Evolutionary conservation across 2,329 filamentous ascomycete species (phyloP).

Genomic region (Alternaria novae-zelandiae): DNA sequence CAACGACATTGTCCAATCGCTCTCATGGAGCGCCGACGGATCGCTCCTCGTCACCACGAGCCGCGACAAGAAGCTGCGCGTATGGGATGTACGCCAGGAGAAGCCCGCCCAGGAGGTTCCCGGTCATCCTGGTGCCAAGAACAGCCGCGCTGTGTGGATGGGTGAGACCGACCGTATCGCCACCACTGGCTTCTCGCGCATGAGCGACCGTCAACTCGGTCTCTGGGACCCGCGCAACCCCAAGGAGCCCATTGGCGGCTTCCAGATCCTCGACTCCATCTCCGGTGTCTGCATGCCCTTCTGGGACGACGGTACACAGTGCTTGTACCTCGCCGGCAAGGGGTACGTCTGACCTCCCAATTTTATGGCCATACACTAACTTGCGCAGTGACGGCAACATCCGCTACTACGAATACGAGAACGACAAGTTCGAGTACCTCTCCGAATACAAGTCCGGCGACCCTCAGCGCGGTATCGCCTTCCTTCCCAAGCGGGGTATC

Average conservation of each 20-base stretch:
- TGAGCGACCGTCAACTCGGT: slow-evolving; percentile 96
- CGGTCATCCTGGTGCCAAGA: slow-evolving; percentile 94
- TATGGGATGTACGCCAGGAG: slow-evolving; percentile 97
- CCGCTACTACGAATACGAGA: slow-evolving; percentile 97
- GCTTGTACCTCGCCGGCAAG: slow-evolving; percentile 95
- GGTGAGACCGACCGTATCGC: slow-evolving; percentile 95
- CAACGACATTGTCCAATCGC: slow-evolving; percentile 89
- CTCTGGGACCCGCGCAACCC: slow-evolving; percentile 90
- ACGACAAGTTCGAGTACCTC: slow-evolving; percentile 97
- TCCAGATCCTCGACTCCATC: slow-evolving; percentile 89
- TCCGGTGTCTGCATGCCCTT: slow-evolving; percentile 99
- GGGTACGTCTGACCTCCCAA: slow-evolving; percentile 66
- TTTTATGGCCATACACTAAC: slow-evolving; percentile 12
- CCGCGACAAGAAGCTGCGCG: slow-evolving; percentile 95
- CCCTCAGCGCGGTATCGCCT: slow-evolving; percentile 91
- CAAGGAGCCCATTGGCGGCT: slow-evolving; percentile 83
- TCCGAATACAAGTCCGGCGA: slow-evolving; percentile 98
- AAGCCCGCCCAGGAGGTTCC: slow-evolving; percentile 81
- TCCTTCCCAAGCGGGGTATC: slow-evolving; percentile 92
- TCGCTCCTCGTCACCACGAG: slow-evolving; percentile 89
- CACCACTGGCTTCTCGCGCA: slow-evolving; percentile 95
- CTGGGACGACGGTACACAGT: slow-evolving; percentile 97
- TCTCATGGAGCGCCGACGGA: slow-evolving; percentile 94
- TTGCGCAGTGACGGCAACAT: slow-evolving; percentile 87
- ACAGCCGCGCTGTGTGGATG: slow-evolving; percentile 95